phyloP scores from a whole-genome alignment of 192 early-diverging fungal genomes.

The Gonapodya prolifera region DNA sequence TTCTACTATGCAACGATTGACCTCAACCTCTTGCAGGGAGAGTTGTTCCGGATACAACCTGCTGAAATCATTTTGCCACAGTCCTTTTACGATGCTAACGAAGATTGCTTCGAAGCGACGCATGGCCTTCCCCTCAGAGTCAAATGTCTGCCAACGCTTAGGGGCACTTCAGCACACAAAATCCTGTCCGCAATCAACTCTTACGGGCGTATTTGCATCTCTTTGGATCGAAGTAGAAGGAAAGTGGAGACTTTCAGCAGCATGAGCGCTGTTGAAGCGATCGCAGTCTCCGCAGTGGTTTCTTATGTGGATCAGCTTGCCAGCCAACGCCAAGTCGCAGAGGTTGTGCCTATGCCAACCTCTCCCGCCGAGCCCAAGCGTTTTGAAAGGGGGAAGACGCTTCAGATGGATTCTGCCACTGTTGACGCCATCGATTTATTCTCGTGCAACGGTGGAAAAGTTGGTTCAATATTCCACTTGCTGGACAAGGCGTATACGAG shows the following conservation, averaged over 20 bases:
- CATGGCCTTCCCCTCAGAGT: background rate
- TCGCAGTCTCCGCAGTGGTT: background rate
- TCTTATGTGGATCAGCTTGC: background rate
- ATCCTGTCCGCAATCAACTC: background rate
- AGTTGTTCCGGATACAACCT: background rate
- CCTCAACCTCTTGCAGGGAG: background rate
- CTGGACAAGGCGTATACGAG: background rate
- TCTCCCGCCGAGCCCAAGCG: background rate
- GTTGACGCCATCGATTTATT: background rate
- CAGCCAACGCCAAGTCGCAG: background rate
- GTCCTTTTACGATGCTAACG: background rate
- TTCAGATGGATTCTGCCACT: background rate
- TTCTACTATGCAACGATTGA: background rate
- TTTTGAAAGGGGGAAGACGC: background rate
- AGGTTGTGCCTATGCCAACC: background rate
- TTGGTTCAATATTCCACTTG: background rate
- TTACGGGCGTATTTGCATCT: background rate
- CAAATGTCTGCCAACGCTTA: background rate
- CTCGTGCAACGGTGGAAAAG: background rate
- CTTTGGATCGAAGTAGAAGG: background rate
- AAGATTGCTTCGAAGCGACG: background rate
- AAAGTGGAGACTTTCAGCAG: background rate
- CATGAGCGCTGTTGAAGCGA: background rate
- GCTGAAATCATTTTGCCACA: background rate
- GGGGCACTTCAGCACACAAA: background rate